A percentile compares a stretch with the other conserved stretches of the same genome.
These are phyloP conservation scores for Sideroxylon spinosum DNA, from an alignment of 179 eudicot genomes.

Conservation along the genomic window DNA sequence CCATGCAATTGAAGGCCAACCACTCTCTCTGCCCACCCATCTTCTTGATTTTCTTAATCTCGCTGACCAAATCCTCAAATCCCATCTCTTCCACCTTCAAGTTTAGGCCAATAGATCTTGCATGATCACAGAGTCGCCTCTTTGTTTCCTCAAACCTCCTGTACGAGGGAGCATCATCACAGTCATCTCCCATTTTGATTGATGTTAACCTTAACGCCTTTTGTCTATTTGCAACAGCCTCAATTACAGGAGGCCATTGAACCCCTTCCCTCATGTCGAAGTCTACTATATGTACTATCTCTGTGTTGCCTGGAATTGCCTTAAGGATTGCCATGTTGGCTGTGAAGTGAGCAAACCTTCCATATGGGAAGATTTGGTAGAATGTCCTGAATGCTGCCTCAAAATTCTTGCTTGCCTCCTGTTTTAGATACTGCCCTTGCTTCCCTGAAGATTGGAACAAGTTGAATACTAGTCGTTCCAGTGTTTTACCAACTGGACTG, in stretches of 20 bases:
- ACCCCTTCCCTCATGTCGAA: slow-evolving; percentile 35
- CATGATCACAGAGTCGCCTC: slow-evolving; percentile 23
- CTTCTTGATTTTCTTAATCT: slow-evolving; percentile 18
- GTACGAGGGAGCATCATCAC: background rate
- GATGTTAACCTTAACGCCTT: slow-evolving; percentile 22
- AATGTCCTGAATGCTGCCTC: slow-evolving; percentile 30
- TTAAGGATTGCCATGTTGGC: slow-evolving; percentile 31
- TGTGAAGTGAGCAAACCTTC: slow-evolving; percentile 30
- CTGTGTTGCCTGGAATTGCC: slow-evolving; percentile 17
- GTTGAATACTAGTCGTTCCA: slow-evolving; percentile 30
- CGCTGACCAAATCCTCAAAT: slow-evolving; percentile 21
- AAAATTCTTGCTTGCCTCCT: slow-evolving; percentile 33
- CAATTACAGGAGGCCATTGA: slow-evolving; percentile 37
- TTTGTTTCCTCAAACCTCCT: slow-evolving; percentile 33
- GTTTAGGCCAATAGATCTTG: slow-evolving; percentile 22
- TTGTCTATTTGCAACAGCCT: slow-evolving; percentile 17
- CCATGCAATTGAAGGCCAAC: slow-evolving; percentile 35
- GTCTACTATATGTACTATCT: slow-evolving; percentile 25
- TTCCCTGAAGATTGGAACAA: slow-evolving; percentile 21
- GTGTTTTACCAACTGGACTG: slow-evolving; percentile 24
- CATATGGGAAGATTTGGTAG: slow-evolving; percentile 28
- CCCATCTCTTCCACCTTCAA: slow-evolving; percentile 28
- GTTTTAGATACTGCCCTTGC: slow-evolving; percentile 24
- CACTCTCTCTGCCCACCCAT: slow-evolving; percentile 16
- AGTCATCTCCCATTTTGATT: slow-evolving; percentile 20